Evolutionary conservation across 2,329 filamentous ascomycete genomes (phyloP).

Genomic region (Cladobotryum mycophilum): DNA sequence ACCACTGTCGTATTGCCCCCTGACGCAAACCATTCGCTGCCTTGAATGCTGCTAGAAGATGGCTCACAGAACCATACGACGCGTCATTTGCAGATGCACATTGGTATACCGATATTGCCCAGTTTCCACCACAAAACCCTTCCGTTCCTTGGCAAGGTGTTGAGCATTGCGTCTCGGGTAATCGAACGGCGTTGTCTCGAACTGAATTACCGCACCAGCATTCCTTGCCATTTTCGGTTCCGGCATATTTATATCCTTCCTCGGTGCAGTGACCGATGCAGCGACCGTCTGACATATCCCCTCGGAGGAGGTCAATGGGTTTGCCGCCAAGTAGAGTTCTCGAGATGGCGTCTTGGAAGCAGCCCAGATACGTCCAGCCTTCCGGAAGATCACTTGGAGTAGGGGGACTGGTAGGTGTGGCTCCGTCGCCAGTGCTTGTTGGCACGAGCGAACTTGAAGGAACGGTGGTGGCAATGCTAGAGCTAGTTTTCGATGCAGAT

Average conservation of each 20-base stretch:
- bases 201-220: conserved; percentile 43
- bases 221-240: conserved; percentile 43
- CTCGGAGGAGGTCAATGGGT: conserved; percentile 20
- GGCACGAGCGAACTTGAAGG: not conserved
- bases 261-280: conserved; percentile 43
- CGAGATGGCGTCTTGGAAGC: conserved; percentile 23
- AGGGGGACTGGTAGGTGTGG: not conserved
- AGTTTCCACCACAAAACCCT: conserved; percentile 18
- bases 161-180: conserved; percentile 20
- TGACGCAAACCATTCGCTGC: not conserved
- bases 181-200: conserved; percentile 16
- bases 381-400: not conserved
- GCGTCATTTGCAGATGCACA: conserved; percentile 1
- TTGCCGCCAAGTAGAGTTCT: conserved; percentile 17
- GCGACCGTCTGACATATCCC: conserved; percentile 40
- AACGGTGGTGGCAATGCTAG: not conserved
- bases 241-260: conserved; percentile 38
- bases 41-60: conserved; percentile 2
- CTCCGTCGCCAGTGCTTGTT: not conserved
- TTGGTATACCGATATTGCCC: conserved; percentile 19
- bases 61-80: not conserved
- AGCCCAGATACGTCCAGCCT: conserved; percentile 26
- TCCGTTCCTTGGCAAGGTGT: conserved; percentile 16
- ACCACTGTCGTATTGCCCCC: not conserved
- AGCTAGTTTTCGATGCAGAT: not conserved